Evolutionary conservation across 257 asterid species (phyloP), one percentile per base, ranked within the genome.

Genomic region (Nyctanthes arbortristis): DNA sequence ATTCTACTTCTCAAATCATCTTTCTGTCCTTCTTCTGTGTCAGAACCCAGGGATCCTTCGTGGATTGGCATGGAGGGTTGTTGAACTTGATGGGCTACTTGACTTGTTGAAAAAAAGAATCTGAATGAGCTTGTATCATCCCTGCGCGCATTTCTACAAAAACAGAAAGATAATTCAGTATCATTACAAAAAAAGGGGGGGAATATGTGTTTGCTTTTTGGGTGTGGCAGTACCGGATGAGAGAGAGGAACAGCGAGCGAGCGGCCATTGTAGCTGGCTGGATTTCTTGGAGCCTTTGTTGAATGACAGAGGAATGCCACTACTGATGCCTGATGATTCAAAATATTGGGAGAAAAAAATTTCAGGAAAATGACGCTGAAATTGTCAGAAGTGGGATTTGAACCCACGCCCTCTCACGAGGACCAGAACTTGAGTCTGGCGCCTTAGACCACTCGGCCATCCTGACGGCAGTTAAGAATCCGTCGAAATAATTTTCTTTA

Each of bases 1-100:
- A 93, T 84, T 67, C 99, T 89, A 77, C 88, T 85, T 87, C 75
- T 93, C 45, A 93, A 72, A 84, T 93, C 99, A 58, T 93, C 97
- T 12, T 68, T 72, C 28, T 63, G 78, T 22, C 77, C 87, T 68
- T 73, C 81, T 14, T 66, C 82, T 52, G 59, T 11, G 47, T 59
- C 54, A 52, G 69, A 75, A 66, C 65, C 86, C 24, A 34, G 28
- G 65, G 18, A 40, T 56, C 13, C 71, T 25, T 71, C 84, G 20
- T 65, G 68, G 12, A 67, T 57, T 31, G 29, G 22, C 12, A 63
- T 27, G 65, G 69, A 52, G 22, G 74, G 2, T 18, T 76, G 86
- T 67, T 77, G 31, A 52, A 52, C 24, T 22, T 7, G 75, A 63
- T 55, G 34, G 32, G 79, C 68, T 59, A 77, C 85, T 79, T 78